phyloP scores from a whole-genome alignment of 352 stramenopile species.

The Saprolegnia parasitica region DNA sequence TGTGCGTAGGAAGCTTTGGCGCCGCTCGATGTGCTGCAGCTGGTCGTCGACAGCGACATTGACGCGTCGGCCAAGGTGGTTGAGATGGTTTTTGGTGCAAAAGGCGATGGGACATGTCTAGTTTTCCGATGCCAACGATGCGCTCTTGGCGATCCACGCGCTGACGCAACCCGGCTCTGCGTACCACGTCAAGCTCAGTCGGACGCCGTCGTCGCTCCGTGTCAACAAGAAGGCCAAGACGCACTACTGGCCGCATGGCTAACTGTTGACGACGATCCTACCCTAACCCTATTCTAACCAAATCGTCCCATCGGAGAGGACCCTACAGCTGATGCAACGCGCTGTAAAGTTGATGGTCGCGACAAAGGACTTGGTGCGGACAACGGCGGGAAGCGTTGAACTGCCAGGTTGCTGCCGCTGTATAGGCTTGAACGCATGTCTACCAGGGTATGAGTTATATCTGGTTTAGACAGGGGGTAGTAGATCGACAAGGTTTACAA shows the following conservation, averaged over 20 bases:
- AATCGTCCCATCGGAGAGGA: too few relatives aligned
- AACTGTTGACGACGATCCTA: background rate
- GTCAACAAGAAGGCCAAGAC: slow-evolving; percentile 15
- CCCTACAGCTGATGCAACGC: too few relatives aligned
- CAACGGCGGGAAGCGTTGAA: too few relatives aligned
- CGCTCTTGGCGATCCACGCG: slow-evolving; percentile 4
- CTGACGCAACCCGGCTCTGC: background rate
- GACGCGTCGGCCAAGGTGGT: background rate
- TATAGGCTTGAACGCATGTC: too few relatives aligned
- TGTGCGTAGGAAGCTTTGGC: background rate
- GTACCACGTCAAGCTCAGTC: slow-evolving; percentile 3
- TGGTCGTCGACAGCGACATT: background rate
- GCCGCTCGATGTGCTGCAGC: background rate
- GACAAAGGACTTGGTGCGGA: too few relatives aligned
- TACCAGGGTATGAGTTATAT: too few relatives aligned
- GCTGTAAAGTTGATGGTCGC: too few relatives aligned
- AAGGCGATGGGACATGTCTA: background rate
- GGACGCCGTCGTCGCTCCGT: background rate
- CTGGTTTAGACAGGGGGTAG: too few relatives aligned
- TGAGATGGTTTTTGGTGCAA: background rate
- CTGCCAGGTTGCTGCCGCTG: too few relatives aligned
- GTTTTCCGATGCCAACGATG: slow-evolving; percentile 9
- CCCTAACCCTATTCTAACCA: too few relatives aligned
- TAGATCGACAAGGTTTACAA: too few relatives aligned
- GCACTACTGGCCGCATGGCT: background rate